These are phyloP conservation scores for Cercospora brassicicola DNA, from an alignment of 2,329 filamentous ascomycete species.

Conservation along the genomic window DNA sequence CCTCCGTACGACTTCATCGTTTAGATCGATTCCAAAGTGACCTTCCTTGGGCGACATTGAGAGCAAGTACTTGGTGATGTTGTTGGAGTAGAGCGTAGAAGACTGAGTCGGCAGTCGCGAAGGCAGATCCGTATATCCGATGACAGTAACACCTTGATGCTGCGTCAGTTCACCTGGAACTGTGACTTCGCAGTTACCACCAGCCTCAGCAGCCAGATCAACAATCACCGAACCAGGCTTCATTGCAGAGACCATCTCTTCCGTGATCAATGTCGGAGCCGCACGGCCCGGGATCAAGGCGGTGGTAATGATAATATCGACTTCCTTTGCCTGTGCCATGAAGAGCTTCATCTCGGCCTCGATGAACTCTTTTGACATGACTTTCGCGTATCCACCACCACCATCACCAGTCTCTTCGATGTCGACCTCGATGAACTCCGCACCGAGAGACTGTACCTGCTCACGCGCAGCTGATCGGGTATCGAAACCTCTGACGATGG, in stretches of 20 bases:
- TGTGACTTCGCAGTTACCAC: conserved; percentile 84
- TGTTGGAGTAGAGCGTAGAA: conserved; percentile 88
- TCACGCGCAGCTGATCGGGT: conserved; percentile 85
- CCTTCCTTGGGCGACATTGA: conserved; percentile 78
- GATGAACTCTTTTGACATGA: conserved; percentile 92
- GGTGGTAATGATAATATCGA: conserved; percentile 90
- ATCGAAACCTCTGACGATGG: conserved; percentile 87
- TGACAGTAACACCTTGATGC: conserved; percentile 71
- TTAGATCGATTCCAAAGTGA: conserved; percentile 75
- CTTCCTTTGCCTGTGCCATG: conserved; percentile 79
- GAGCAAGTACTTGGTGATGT: conserved; percentile 83
- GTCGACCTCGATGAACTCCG: conserved; percentile 85
- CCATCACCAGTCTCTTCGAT: conserved; percentile 81
- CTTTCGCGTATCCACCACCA: conserved; percentile 84
- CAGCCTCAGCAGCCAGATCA: conserved; percentile 82
- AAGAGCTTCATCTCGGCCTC: conserved; percentile 92
- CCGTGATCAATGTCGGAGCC: conserved; percentile 80
- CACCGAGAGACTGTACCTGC: conserved; percentile 85
- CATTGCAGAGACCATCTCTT: conserved; percentile 78
- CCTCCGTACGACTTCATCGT: conserved; percentile 82
- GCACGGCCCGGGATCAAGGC: conserved; percentile 84
- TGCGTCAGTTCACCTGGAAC: conserved; percentile 65
- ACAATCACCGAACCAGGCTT: conserved; percentile 87
- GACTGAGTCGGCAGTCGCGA: conserved; percentile 85
- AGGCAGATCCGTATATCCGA: conserved; percentile 78